Percentiles rank a stretch among this genome's conserved stretches.
phyloP scores from a whole-genome alignment of 169 alveolate genomes.

The Plasmodium inui region DNA sequence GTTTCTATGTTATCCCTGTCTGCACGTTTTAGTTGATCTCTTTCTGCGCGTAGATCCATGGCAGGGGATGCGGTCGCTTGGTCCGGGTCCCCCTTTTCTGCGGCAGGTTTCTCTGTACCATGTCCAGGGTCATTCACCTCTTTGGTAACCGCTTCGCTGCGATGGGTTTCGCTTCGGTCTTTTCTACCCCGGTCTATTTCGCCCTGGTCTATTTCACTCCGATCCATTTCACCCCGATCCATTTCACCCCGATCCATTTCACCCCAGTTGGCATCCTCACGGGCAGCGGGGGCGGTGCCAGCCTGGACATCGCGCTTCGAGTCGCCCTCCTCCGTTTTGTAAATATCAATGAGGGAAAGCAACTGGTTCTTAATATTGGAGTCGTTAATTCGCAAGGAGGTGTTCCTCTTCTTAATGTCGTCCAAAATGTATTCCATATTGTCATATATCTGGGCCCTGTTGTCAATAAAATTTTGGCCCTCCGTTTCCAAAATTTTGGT shows the following conservation, averaged over 20 bases:
- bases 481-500: conserved; percentile 62
- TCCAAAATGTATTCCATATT: conserved; percentile 20
- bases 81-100: background rate
- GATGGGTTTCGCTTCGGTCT: background rate
- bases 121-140: background rate
- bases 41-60: background rate
- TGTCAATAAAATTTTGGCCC: conserved; percentile 57
- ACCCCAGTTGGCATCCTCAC: background rate
- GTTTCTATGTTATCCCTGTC: background rate
- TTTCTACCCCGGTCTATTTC: background rate
- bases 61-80: background rate
- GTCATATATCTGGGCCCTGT: conserved; percentile 32
- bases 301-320: background rate
- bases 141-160: background rate
- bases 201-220: background rate
- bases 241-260: background rate
- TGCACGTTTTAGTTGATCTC: background rate
- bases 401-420: conserved; percentile 49
- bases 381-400: conserved; percentile 22
- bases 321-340: conserved; percentile 21
- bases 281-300: background rate
- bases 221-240: background rate
- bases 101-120: background rate
- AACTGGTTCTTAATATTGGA: conserved; percentile 66
- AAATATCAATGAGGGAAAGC: conserved; percentile 60